phyloP scores from a whole-genome alignment of 208 protist genomes.

The Leishmania amazonensis region DNA sequence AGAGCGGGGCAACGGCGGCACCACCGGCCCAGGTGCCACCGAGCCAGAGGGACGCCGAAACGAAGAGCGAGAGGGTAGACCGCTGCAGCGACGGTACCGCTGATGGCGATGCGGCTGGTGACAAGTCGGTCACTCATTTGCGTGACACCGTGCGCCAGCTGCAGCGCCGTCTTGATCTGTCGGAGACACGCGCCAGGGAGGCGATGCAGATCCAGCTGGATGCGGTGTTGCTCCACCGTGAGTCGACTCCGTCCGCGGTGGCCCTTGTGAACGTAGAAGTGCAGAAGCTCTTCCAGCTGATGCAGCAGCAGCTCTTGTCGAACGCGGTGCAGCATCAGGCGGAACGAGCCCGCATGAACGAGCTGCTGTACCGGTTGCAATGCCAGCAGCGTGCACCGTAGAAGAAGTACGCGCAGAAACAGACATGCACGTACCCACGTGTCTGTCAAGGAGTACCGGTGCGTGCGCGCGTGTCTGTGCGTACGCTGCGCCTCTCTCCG shows the following conservation, averaged over 20 bases:
- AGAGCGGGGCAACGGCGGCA: background rate
- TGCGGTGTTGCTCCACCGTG: conserved; percentile 13
- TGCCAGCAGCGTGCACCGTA: conserved; percentile 5
- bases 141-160: conserved; percentile 22
- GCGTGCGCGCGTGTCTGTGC: background rate
- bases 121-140: background rate
- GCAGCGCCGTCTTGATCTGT: conserved; percentile 19
- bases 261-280: conserved; percentile 51
- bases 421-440: background rate
- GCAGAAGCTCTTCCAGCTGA: conserved; percentile 40
- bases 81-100: background rate
- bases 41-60: background rate
- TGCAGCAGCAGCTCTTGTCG: conserved; percentile 55
- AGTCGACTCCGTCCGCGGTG: background rate
- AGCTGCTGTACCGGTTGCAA: conserved; percentile 39
- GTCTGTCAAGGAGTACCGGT: background rate
- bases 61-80: background rate
- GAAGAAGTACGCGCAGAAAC: background rate
- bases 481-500: background rate
- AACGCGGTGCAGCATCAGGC: conserved; percentile 53
- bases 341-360: conserved; percentile 57
- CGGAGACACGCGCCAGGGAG: conserved; percentile 12
- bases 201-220: conserved; percentile 25
- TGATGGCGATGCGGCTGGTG: background rate
- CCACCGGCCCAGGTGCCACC: background rate